Evolutionary conservation across 345 rosid species (phyloP), one percentile per base, ranked within the genome.

Genomic region (Combretum micranthum): DNA sequence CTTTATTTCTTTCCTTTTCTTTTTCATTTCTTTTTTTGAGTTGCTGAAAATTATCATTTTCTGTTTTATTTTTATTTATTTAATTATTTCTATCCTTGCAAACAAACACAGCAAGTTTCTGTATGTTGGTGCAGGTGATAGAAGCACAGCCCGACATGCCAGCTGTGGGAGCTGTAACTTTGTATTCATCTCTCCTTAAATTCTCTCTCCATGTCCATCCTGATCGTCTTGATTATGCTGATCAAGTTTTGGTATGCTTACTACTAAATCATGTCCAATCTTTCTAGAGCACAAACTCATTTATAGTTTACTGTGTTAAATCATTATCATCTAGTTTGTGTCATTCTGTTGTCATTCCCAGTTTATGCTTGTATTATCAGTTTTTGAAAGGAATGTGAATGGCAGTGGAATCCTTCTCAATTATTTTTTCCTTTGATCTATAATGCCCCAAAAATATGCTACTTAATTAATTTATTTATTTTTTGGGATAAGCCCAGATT

Each of bases 191-290:
- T 66, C 99, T 94, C 75, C 96, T 90, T 52, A 94, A 86, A 49
- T 94, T 94, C 73, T 90, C 96, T 46, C 96, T 94, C 48, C 95
- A 90, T 74, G 99, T 94, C 64, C 99, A 94, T 67, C 99, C 99
- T 37, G 99, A 94, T 61, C 91, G 99, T 56, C 88, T 94, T 64
- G 97, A 94, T 72, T 90, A 94, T 77, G 97, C 96, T 14, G 99
- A 94, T 74, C 95, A 94, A 94, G 99, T 92, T 44, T 71, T 92
- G 98, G 98, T 88, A 88, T 73, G 66, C 50, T 39, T 43, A 50
- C 20, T 62, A 44, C 22, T 4, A 20, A 42, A 49, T 25, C 20
- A 4, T 53, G 17, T 11, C 22, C 42, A 32, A 20, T 51, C 15
- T 44, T 52, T 22, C 17, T 50, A 7, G 3, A 7, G 39, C 39